These are phyloP conservation scores for Thraustochytrium sp. DNA, from an alignment of 352 stramenopile species.

Conservation along the genomic window DNA sequence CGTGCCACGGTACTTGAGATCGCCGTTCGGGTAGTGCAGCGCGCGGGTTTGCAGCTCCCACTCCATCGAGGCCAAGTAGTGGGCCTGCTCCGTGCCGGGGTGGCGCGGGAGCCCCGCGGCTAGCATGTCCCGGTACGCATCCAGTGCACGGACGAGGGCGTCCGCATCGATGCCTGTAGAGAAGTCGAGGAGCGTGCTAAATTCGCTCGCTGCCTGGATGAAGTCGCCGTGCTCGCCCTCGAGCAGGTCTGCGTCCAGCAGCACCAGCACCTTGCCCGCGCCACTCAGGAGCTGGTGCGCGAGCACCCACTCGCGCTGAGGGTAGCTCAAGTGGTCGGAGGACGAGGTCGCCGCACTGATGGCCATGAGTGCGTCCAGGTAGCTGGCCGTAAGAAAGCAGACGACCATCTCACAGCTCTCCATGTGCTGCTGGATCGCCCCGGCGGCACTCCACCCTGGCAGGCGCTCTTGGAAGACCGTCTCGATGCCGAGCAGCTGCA, in stretches of 20 bases:
- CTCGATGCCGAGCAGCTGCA: background rate
- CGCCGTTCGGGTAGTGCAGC: background rate
- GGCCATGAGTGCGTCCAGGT: background rate
- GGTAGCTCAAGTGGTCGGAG: background rate
- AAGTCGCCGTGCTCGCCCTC: background rate
- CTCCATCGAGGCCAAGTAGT: background rate
- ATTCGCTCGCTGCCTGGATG: background rate
- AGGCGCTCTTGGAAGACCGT: background rate
- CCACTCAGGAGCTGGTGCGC: background rate
- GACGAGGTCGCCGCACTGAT: background rate
- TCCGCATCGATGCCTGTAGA: background rate
- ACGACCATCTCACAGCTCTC: background rate
- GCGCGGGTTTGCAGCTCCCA: background rate
- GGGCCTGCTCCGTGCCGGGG: background rate
- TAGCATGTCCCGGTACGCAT: background rate
- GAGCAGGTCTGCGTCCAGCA: background rate
- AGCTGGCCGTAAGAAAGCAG: background rate
- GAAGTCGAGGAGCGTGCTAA: background rate
- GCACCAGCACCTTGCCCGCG: background rate
- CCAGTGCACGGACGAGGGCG: background rate
- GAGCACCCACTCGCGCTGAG: background rate
- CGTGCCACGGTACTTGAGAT: constrained; percentile 62
- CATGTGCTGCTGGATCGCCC: background rate
- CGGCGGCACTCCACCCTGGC: background rate
- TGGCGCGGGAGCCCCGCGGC: background rate